Conservation (phyloP, 2,329 filamentous ascomycete species). For the Didymella sp. region DNA sequence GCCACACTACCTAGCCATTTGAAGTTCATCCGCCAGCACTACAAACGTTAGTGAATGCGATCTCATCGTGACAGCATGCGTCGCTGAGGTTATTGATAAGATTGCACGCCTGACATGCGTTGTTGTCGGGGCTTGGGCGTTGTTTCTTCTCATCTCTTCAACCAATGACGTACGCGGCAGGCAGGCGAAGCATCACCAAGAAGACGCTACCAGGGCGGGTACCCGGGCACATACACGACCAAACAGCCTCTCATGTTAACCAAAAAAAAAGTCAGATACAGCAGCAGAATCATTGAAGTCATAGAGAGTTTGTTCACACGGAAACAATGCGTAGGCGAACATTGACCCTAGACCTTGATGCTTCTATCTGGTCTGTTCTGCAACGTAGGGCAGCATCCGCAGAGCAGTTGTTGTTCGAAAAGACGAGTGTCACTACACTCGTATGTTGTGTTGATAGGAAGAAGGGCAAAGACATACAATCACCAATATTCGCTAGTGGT, state of each 20-base stretch:
- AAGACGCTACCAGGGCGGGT: background rate
- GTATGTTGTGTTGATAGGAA: too few relatives aligned
- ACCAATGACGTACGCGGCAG: background rate
- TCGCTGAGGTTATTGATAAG: background rate
- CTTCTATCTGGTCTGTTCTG: too few relatives aligned
- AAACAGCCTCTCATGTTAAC: too few relatives aligned
- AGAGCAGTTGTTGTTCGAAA: too few relatives aligned
- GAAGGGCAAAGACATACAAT: too few relatives aligned
- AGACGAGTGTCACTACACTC: too few relatives aligned
- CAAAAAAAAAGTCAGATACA: too few relatives aligned
- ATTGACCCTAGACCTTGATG: too few relatives aligned
- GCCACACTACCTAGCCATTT: slow-evolving; percentile 16
- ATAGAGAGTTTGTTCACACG: too few relatives aligned
- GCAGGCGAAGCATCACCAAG: background rate
- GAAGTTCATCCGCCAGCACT: slow-evolving; percentile 3
- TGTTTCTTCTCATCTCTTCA: background rate
- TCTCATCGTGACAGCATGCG: background rate
- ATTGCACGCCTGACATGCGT: background rate
- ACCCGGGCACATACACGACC: background rate
- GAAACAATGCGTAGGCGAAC: too few relatives aligned
- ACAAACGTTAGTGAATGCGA: background rate
- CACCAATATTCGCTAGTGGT: too few relatives aligned
- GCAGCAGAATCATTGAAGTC: background rate
- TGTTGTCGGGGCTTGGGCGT: background rate
- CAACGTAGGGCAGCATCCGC: too few relatives aligned